Evolutionary conservation across 306 rosid species (phyloP), one percentile per base, ranked within the genome.

Genomic region (Vigna radiata): DNA sequence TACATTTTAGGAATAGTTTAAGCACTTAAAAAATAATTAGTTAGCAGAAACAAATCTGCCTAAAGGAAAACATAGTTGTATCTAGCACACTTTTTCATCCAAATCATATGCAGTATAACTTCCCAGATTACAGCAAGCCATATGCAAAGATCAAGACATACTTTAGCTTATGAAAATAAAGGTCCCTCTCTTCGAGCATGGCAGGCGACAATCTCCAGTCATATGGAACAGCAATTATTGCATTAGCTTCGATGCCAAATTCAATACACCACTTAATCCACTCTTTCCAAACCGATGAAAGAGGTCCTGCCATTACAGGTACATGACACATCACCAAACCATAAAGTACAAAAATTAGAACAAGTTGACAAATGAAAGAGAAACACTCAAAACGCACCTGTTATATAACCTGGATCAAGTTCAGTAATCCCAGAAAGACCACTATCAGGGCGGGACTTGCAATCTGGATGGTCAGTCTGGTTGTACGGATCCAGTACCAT

Each of bases 251-350:
- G 21, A 95, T 88, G 50, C 99, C 99, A 77, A 95, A 95, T 76
- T 95, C 97, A 83, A 95, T 85, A 77, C 99, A 95, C 99, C 99
- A 95, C 84, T 95, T 95, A 72, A 95, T 81, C 99, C 99, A 95
- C 48, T 90, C 99, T 84, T 89, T 95, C 99, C 99, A 95, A 68
- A 95, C 92, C 1, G 99, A 90, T 8, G 99, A 95, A 73, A 95
- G 99, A 59, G 97, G 97, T 68, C 99, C 97, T 95, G 76, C 77
- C 79, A 73, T 27, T 78, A 78, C 53, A 66, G 23, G 36, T 68
- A 48, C 2, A 19, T 36, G 8, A 36, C 55, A 53, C 4, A 19
- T 48, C 17, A 29, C 17, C 63, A 79, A 50, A 54, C 37, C 17
- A 19, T 68, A 53, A 77, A 50, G 31, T 7, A 61, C 53, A 16